Evolutionary conservation across 1,284 basidiomycete genomes (phyloP), one percentile per base, ranked within the genome.

Genomic region (Lentinula novae-zelandiae): DNA sequence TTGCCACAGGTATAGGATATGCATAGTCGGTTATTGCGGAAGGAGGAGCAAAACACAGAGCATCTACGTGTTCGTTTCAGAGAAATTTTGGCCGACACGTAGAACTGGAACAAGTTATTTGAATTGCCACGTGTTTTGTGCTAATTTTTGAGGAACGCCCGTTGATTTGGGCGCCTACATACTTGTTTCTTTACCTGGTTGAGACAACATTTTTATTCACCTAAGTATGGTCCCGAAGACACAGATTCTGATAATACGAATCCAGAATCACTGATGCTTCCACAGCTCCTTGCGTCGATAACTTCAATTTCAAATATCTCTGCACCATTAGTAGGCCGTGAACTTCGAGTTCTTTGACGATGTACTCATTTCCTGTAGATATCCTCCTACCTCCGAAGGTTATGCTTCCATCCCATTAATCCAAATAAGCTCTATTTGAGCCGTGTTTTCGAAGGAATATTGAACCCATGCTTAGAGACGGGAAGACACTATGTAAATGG

Each of bases 1-100:
- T 65, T 67, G 68, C 67, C 72, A 74, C 52, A 71, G 67, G 63
- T 69, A 67, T 65, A 74, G 64, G 40, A 74, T 63, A 65, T 70
- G 75, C 76, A 77, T 77, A 54, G 53, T 64, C 51, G 44, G 36
- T 40, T 46, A 46, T 58, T 50, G 53, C 12, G 13, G 10, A 38
- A 53, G 34, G n/a, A 38, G 8, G 34, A 36, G 17, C 44, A 46
- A 46, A 12, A 20, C 22, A 46, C 44, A 53, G 31, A 38, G 51
- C 31, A 36, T 53, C 51, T 36, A 53, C 33, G 31, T 53, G 51
- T 13, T 36, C 31, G 51, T 34, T 36, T n/a, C 22, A 53, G 33
- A 34, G 33, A 34, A 38, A 17, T 46, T 15, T 20, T 12, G 20
- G 7, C 22, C 44, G 44, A 46, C 51, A 53, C 34, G 34, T 53